phyloP scores from a whole-genome alignment of 78 protist genomes.

The Cyanophora paradoxa region DNA sequence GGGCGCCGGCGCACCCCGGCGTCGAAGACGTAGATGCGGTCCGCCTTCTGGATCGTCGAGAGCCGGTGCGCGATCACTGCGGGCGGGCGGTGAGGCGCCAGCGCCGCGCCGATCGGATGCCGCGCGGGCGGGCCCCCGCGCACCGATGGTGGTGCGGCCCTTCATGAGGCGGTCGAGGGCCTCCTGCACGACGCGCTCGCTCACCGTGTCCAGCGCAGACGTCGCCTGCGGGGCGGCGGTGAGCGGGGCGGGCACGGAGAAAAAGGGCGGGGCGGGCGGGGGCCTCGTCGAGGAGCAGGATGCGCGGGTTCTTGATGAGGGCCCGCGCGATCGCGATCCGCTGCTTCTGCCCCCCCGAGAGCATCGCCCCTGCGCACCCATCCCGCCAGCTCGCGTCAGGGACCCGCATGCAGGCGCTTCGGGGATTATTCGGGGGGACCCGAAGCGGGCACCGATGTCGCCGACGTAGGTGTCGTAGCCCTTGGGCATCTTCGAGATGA shows the following conservation, averaged over 20 bases:
- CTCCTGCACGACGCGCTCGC: constrained; percentile 71
- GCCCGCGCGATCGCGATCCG: constrained; percentile 92
- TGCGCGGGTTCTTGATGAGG: constrained; percentile 65
- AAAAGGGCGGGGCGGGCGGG: too few species aligned
- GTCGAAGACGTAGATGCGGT: constrained; percentile 65
- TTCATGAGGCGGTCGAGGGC: constrained; percentile 55
- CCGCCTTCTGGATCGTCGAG: constrained; percentile 76
- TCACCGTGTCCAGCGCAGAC: constrained; percentile 81
- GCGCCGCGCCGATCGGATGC: too few species aligned
- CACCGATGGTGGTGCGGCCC: constrained; percentile 48
- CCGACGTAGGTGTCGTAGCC: constrained; percentile 82
- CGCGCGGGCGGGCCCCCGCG: neutral
- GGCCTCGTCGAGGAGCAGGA: constrained; percentile 91
- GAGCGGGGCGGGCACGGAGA: too few species aligned
- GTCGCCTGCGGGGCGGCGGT: too few species aligned
- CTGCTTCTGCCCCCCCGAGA: constrained; percentile 93
- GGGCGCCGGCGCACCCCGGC: too few species aligned
- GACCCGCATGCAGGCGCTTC: too few species aligned
- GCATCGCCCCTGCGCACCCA: too few species aligned
- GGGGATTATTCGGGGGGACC: too few species aligned
- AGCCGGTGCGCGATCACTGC: constrained; percentile 96
- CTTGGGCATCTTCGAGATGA: constrained; percentile 60
- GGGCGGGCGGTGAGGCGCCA: too few species aligned
- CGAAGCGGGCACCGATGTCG: constrained; percentile 71
- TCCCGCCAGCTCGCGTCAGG: too few species aligned